Evolutionary conservation across 1,284 basidiomycete genomes (phyloP).

Genomic region (Ganoderma leucocontextum): DNA sequence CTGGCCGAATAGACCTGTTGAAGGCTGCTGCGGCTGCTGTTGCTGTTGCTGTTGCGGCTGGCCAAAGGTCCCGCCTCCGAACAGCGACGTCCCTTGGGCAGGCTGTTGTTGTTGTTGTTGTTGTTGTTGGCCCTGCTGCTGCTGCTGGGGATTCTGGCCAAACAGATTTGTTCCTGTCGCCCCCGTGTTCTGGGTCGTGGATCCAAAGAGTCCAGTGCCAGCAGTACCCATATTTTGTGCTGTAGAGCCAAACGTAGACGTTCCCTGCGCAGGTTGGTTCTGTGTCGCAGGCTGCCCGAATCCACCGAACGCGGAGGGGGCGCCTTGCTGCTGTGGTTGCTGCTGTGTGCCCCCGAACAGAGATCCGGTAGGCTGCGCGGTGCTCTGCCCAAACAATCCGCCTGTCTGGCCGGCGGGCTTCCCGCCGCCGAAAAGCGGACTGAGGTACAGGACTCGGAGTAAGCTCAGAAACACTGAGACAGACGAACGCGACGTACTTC

Average conservation of each 20-base stretch:
- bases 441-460: constrained; percentile 23
- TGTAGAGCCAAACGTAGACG: constrained; percentile 33
- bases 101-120: constrained; percentile 37
- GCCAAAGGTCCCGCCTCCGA: constrained; percentile 46
- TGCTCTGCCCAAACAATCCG: constrained; percentile 45
- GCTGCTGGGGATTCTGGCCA: constrained; percentile 43
- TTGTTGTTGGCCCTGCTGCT: constrained; percentile 44
- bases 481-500: constrained; percentile 1
- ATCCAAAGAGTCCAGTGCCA: constrained; percentile 15
- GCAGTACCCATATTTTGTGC: constrained; percentile 22
- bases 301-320: constrained; percentile 43
- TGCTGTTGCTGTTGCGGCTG: constrained; percentile 43
- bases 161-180: constrained; percentile 35
- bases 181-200: constrained; percentile 20
- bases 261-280: constrained; percentile 32
- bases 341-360: constrained; percentile 39
- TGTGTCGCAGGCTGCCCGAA: constrained; percentile 31
- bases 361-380: constrained; percentile 24
- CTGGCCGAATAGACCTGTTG: constrained; percentile 13
- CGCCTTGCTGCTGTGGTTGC: constrained; percentile 32
- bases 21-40: constrained; percentile 23
- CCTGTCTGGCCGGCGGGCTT: constrained; percentile 42
- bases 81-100: constrained; percentile 41
- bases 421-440: constrained; percentile 50
- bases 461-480: neutral